Conservation (phyloP, 1,284 basidiomycete species). For the Leccinum pachyderme region DNA sequence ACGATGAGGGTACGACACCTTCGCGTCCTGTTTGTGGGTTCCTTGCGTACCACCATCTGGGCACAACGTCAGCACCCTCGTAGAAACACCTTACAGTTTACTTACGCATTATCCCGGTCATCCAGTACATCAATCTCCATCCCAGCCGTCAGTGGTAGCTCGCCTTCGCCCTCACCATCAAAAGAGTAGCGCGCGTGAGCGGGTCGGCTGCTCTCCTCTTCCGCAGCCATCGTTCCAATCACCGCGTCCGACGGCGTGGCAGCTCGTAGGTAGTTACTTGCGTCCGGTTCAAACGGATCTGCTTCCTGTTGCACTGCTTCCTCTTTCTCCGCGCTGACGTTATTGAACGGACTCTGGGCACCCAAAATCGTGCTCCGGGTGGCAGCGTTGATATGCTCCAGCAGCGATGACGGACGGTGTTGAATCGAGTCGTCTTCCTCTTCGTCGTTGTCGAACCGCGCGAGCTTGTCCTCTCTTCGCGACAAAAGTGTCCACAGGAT, state of each 20-base stretch:
- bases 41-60: conserved; percentile 90
- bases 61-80: conserved; percentile 4
- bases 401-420: conserved; percentile 74
- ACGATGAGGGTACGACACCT: conserved; percentile 87
- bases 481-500: conserved; percentile 89
- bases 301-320: conserved; percentile 39
- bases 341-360: conserved; percentile 46
- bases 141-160: conserved; percentile 68
- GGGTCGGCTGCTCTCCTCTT: conserved; percentile 67
- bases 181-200: conserved; percentile 80
- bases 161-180: conserved; percentile 73
- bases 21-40: conserved; percentile 76
- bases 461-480: conserved; percentile 66
- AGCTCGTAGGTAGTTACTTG: conserved; percentile 69
- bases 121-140: conserved; percentile 74
- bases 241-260: conserved; percentile 77
- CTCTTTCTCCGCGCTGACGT: conserved; percentile 50
- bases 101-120: conserved; percentile 76
- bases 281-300: conserved; percentile 66
- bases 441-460: conserved; percentile 62
- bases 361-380: conserved; percentile 76
- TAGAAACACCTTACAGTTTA: conserved; percentile 20
- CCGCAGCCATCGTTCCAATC: conserved; percentile 52
- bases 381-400: conserved; percentile 87
- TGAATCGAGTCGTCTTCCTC: conserved; percentile 73